Percentiles rank a stretch among this genome's conserved stretches.
Evolutionary conservation across 1,284 basidiomycete genomes (phyloP).

Genomic region (Cerioporus squamosus): DNA sequence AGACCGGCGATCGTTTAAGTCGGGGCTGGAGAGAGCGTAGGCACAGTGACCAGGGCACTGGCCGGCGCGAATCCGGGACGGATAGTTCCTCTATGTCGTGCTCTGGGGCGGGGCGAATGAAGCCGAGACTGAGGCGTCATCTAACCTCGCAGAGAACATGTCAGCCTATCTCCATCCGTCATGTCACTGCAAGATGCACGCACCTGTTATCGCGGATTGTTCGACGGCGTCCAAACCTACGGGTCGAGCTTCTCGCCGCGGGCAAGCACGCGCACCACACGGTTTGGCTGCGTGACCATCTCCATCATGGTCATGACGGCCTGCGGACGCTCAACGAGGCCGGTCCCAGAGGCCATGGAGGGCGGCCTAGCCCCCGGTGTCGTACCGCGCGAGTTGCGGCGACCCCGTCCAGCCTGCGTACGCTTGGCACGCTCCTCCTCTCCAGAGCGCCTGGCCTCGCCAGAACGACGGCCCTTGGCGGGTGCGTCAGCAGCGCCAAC

Average conservation of each 20-base stretch:
- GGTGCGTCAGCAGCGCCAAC: slow-evolving; percentile 7
- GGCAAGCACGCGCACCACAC: slow-evolving; percentile 75
- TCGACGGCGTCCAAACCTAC: not conserved
- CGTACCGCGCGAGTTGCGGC: slow-evolving; percentile 31
- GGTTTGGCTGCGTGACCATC: slow-evolving; percentile 68
- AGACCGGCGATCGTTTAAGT: not conserved
- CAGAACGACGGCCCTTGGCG: slow-evolving; percentile 29
- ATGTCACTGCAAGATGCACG: not conserved
- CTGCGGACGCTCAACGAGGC: slow-evolving; percentile 71
- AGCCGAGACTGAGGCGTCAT: too few relatives aligned
- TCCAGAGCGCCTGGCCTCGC: slow-evolving; percentile 34
- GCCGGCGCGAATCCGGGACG: not conserved
- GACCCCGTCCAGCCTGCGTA: slow-evolving; percentile 26
- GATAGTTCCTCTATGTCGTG: too few relatives aligned
- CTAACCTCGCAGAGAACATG: not conserved
- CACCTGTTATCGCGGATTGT: not conserved
- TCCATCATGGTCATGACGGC: slow-evolving; percentile 79
- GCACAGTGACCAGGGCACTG: not conserved
- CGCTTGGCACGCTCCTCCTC: slow-evolving; percentile 42
- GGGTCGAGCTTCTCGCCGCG: slow-evolving; percentile 80
- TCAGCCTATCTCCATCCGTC: not conserved
- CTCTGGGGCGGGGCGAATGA: too few relatives aligned
- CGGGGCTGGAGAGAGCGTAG: not conserved
- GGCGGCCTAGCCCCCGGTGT: slow-evolving; percentile 23
- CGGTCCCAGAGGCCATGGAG: slow-evolving; percentile 23